phyloP scores from a whole-genome alignment of 805 yeast species.

The Ogataea henricii region DNA sequence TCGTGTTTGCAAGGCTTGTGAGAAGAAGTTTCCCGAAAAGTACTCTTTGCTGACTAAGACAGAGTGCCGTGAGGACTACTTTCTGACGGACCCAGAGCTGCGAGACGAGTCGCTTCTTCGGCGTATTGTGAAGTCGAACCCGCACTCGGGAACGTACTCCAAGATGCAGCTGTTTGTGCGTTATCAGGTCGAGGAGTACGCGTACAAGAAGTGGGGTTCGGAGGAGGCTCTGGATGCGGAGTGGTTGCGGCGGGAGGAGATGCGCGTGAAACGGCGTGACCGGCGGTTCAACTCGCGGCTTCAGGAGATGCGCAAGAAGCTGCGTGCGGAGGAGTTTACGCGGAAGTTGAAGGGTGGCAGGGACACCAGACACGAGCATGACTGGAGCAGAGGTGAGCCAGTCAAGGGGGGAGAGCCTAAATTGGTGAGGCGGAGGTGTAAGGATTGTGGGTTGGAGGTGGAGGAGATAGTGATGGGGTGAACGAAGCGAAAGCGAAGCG shows the following conservation, averaged over 20 bases:
- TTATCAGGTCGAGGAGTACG: conserved; percentile 90
- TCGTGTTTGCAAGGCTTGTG: conserved; percentile 81
- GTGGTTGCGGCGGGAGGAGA: conserved; percentile 80
- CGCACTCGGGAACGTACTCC: conserved; percentile 85
- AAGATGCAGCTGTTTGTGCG: conserved; percentile 91
- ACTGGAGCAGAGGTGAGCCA: conserved; percentile 62
- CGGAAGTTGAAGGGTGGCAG: conserved; percentile 63
- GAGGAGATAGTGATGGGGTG: conserved; percentile 62
- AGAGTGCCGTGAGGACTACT: conserved; percentile 90
- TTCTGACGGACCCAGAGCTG: conserved; percentile 91
- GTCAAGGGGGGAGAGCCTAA: conserved; percentile 31
- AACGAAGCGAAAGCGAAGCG: not conserved
- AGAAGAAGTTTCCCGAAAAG: conserved; percentile 74
- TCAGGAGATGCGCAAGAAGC: conserved; percentile 83
- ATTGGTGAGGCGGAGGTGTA: conserved; percentile 61
- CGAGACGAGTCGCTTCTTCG: conserved; percentile 67
- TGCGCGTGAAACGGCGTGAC: conserved; percentile 72
- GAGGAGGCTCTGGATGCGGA: conserved; percentile 87
- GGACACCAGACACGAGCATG: conserved; percentile 65
- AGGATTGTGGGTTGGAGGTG: conserved; percentile 79
- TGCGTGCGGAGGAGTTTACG: conserved; percentile 89
- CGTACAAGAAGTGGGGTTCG: conserved; percentile 94
- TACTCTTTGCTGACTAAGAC: conserved; percentile 91
- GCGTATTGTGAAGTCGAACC: conserved; percentile 87
- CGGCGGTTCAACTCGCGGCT: conserved; percentile 76